Base-by-base conservation (phyloP, 2,329 filamentous ascomycete genomes). In the Pleomassaria siparia region DNA sequence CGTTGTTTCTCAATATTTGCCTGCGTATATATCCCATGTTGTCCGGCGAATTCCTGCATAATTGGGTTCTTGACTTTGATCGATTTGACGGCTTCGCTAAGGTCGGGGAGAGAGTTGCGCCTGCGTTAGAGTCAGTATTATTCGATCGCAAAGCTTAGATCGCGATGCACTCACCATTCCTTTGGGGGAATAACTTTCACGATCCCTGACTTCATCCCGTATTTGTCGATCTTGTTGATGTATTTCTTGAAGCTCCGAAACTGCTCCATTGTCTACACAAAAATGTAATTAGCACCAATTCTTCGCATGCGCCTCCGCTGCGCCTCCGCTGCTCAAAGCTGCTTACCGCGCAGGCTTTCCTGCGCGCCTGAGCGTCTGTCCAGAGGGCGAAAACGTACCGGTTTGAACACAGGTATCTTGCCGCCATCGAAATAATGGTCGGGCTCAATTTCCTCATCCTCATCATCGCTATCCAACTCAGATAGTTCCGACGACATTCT, bases 181-280 rank as follows among this genome's bases (percentile, higher is more conserved):
- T 87, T 76, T 0, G 94, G 94, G 22, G 94, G 91, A 44, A 97
- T 87, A 49, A 99, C 87, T 74, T 99, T 97, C 66, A 97, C 85
- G 61, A 99, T 96, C 28, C 94, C 94, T 18, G 91, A 94, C 73
- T 90, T 89, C 94, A 99, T 99, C 62, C 94, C 94, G 70, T 96
- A 96, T 56, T 85, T 83, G 71, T 99, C 89, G 53, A 99, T 84
- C 72, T 89, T 91, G 66, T 85, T 83, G 79, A 97, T 88, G 70
- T 95, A 97, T 67, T 83, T 84, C 74, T 92, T 88, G 72, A 99
- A 99, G 73, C 94, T 89, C 64, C 85, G 85, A 74, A 97, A 97
- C 73, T 99, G 91, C 53, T 87, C 82, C 89, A 96, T 95, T 49
- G 87, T 92, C 72, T 85, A 58, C 51, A 46, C 13, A 41, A 22